Evolutionary conservation across 805 yeast genomes (phyloP).

Genomic region (Yamadazyma akitaensis): DNA sequence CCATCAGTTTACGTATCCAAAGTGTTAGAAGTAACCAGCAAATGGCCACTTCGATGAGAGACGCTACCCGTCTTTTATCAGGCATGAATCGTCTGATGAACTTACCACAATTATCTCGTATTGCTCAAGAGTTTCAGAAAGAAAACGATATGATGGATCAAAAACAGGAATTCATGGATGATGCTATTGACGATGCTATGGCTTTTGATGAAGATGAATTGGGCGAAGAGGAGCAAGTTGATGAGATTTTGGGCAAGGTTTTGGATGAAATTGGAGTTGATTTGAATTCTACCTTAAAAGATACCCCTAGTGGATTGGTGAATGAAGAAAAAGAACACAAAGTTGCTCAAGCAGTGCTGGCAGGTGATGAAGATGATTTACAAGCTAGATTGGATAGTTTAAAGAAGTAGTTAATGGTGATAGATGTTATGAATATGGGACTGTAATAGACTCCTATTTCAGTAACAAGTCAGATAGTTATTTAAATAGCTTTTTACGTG

Average conservation of each 20-base stretch:
- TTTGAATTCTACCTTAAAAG: constrained; percentile 49
- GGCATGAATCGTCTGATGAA: constrained; percentile 92
- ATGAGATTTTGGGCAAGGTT: constrained; percentile 86
- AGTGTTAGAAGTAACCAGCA: constrained; percentile 91
- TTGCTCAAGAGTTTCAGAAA: constrained; percentile 92
- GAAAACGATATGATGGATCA: constrained; percentile 98
- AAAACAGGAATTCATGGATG: constrained; percentile 98
- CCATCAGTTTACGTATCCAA: constrained; percentile 87
- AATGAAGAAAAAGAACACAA: constrained; percentile 32
- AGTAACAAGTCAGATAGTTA: no score
- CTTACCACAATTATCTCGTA: constrained; percentile 79
- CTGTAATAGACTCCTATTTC: no score
- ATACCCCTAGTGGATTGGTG: constrained; percentile 44
- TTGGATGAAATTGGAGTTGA: constrained; percentile 96
- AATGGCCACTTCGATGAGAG: constrained; percentile 92
- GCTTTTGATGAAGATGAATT: constrained; percentile 73
- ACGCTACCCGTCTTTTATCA: constrained; percentile 80
- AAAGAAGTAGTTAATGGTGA: constrained; percentile 43
- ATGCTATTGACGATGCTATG: constrained; percentile 95
- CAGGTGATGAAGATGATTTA: constrained; percentile 69
- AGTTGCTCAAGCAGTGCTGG: constrained; percentile 57
- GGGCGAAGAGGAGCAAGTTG: constrained; percentile 84
- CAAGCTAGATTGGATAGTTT: constrained; percentile 86
- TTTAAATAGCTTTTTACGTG: no score
- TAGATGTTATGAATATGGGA: no score